phyloP scores from a whole-genome alignment of 805 yeast species.

The Spathaspora sp. region DNA sequence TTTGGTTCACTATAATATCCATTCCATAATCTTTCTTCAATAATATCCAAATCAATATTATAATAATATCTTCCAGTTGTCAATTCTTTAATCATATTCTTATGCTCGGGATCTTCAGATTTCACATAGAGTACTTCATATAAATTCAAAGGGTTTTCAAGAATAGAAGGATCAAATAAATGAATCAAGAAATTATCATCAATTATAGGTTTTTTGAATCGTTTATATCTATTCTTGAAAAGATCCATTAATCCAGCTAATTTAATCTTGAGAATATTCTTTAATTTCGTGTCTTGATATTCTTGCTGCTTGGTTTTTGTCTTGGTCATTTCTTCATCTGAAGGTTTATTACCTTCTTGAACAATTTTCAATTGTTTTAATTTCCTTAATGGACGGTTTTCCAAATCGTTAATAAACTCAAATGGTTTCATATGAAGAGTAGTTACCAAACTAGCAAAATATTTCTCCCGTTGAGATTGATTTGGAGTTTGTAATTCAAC shows the following conservation, averaged over 20 bases:
- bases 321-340: conserved; percentile 30
- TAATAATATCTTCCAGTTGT: conserved; percentile 67
- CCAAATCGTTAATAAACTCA: conserved; percentile 62
- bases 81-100: conserved; percentile 77
- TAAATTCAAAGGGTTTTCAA: conserved; percentile 31
- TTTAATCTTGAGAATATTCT: conserved; percentile 80
- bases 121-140: conserved; percentile 44
- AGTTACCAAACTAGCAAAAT: conserved; percentile 49
- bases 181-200: conserved; percentile 74
- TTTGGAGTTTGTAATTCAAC: conserved; percentile 45
- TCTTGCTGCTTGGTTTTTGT: conserved; percentile 48
- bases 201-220: conserved; percentile 86
- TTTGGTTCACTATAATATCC: conserved; percentile 92
- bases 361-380: conserved; percentile 37
- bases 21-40: conserved; percentile 95
- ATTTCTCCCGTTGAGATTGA: conserved; percentile 46
- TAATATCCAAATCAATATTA: conserved; percentile 91
- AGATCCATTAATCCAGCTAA: conserved; percentile 86
- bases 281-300: conserved; percentile 73
- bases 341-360: conserved; percentile 7
- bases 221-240: conserved; percentile 79
- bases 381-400: conserved; percentile 51
- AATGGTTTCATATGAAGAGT: conserved; percentile 66
- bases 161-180: conserved; percentile 62
- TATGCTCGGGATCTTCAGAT: conserved; percentile 41